phyloP scores from a whole-genome alignment of 2,329 filamentous ascomycete species.

The Ophiostoma populinum region DNA sequence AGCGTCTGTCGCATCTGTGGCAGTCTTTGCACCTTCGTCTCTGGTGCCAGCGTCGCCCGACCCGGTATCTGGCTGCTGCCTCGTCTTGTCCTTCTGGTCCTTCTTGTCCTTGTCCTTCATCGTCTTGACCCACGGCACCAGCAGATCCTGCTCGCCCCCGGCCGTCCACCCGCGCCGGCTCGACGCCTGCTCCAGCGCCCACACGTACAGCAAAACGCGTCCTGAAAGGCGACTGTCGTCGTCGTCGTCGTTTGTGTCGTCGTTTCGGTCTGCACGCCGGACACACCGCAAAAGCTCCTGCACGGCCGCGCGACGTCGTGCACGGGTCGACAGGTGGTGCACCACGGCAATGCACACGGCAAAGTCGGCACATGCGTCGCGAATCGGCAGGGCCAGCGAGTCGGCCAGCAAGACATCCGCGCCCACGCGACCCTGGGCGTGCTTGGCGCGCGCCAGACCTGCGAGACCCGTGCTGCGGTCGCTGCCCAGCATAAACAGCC shows the following conservation, averaged over 20 bases:
- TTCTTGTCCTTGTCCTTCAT: conserved; percentile 8
- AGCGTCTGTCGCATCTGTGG: background rate
- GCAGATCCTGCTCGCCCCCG: conserved; percentile 69
- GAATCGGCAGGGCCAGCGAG: conserved; percentile 68
- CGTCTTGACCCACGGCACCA: conserved; percentile 73
- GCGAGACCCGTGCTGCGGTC: conserved; percentile 54
- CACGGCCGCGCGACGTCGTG: conserved; percentile 57
- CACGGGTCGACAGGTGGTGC: conserved; percentile 73
- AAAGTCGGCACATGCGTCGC: conserved; percentile 46
- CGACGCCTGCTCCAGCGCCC: conserved; percentile 81
- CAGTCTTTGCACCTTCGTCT: background rate
- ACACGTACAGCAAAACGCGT: conserved; percentile 70
- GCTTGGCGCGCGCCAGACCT: conserved; percentile 25
- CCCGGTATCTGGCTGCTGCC: no score
- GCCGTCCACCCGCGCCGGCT: conserved; percentile 83
- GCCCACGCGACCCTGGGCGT: conserved; percentile 12
- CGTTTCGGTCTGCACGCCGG: conserved; percentile 12
- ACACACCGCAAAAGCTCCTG: conserved; percentile 52
- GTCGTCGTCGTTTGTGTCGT: background rate
- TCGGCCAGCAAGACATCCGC: conserved; percentile 67
- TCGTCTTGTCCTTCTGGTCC: background rate
- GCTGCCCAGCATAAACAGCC: conserved; percentile 63
- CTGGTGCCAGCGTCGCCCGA: no score
- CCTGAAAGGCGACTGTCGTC: conserved; percentile 23
- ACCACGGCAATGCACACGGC: conserved; percentile 87